Evolutionary conservation across 805 yeast species (phyloP).

Genomic region (Wickerhamiella allomyrinae): DNA sequence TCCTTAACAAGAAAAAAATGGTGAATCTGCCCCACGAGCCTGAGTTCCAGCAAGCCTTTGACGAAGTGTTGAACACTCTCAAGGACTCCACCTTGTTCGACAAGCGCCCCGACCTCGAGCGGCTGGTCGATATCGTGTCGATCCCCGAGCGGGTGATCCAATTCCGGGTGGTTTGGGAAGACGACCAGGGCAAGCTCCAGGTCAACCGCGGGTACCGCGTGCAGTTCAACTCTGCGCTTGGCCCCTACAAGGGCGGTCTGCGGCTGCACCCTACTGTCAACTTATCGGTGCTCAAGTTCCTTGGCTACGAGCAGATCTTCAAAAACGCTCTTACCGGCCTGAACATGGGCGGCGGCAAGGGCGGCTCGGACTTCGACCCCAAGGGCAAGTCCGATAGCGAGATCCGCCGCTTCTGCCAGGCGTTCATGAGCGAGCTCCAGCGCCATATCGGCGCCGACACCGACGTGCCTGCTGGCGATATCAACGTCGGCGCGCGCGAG

Average conservation of each 20-base stretch:
- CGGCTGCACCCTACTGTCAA: slow-evolving; percentile 97
- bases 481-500: slow-evolving; percentile 96
- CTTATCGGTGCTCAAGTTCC: slow-evolving; percentile 84
- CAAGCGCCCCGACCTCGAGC: slow-evolving; percentile 79
- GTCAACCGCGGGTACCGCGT: slow-evolving; percentile 97
- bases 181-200: slow-evolving; percentile 80
- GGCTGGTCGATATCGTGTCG: slow-evolving; percentile 77
- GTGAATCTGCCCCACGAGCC: slow-evolving; percentile 73
- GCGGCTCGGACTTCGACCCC: slow-evolving; percentile 97
- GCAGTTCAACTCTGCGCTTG: slow-evolving; percentile 94
- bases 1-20: slow-evolving; percentile 40
- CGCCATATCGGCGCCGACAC: slow-evolving; percentile 95
- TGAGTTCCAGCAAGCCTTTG: slow-evolving; percentile 97
- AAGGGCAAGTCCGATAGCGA: slow-evolving; percentile 86
- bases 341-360: slow-evolving; percentile 98
- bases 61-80: slow-evolving; percentile 78
- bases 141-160: slow-evolving; percentile 93
- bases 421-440: slow-evolving; percentile 90
- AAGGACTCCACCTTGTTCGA: slow-evolving; percentile 83
- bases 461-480: slow-evolving; percentile 99
- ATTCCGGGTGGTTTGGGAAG: slow-evolving; percentile 97
- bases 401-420: slow-evolving; percentile 90
- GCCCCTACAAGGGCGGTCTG: slow-evolving; percentile 98
- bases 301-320: slow-evolving; percentile 97
- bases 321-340: slow-evolving; percentile 96